Evolutionary conservation across 2,329 filamentous ascomycete genomes (phyloP).

Genomic region (Ascochyta viciae-villosae): DNA sequence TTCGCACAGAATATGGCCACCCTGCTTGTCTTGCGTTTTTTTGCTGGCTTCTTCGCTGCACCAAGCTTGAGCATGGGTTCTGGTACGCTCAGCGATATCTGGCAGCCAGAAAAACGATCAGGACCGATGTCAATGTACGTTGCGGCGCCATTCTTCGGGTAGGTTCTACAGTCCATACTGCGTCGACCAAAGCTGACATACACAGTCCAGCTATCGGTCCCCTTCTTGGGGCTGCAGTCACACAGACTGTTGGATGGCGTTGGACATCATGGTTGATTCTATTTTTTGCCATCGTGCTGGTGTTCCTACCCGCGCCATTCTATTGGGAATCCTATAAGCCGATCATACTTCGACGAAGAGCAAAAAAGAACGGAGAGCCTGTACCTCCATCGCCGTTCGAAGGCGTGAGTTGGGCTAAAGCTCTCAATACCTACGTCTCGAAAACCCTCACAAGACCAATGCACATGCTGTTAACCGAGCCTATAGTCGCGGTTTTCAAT

Average conservation of each 20-base stretch:
- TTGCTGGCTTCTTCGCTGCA: conserved; percentile 42
- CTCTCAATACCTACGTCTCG: conserved; percentile 14
- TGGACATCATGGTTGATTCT: conserved; percentile 52
- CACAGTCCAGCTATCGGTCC: conserved; percentile 39
- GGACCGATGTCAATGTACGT: conserved; percentile 41
- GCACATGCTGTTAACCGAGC: conserved; percentile 46
- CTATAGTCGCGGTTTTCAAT: conserved; percentile 28
- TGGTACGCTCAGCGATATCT: conserved; percentile 50
- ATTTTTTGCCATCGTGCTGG: conserved; percentile 45
- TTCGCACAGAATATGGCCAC: conserved; percentile 70
- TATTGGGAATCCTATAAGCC: conserved; percentile 63
- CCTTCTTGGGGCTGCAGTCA: conserved; percentile 51
- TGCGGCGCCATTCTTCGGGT: conserved; percentile 47
- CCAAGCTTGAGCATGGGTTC: conserved; percentile 48
- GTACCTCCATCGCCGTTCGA: conserved; percentile 15
- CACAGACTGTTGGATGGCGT: conserved; percentile 48
- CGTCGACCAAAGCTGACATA: background rate
- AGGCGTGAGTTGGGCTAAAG: conserved; percentile 7
- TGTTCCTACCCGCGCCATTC: conserved; percentile 47
- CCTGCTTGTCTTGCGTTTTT: conserved; percentile 70
- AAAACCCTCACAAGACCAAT: conserved; percentile 58
- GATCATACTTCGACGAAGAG: conserved; percentile 50
- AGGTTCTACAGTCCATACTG: background rate
- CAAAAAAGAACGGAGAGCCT: conserved; percentile 24
- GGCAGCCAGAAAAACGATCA: conserved; percentile 38